Evolutionary conservation across 257 asterid species (phyloP).

Genomic region (Solanum clarkiae): DNA sequence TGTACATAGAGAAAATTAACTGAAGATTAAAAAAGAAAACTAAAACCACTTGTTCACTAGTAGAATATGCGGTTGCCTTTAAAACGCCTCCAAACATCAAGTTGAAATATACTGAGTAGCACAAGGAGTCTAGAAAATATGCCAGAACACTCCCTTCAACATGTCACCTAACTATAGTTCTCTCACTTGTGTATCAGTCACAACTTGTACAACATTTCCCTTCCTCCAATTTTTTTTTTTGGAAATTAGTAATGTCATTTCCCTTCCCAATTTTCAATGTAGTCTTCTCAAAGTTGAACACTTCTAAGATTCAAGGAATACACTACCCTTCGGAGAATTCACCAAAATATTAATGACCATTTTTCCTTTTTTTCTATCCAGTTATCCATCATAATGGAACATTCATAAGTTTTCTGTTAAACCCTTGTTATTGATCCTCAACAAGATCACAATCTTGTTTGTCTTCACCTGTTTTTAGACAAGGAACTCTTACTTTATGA

Average conservation of each 20-base stretch:
- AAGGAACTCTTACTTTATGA: constrained; percentile 5
- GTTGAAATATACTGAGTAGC: background rate
- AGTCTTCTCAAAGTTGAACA: too few species aligned
- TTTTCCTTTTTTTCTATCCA: background rate
- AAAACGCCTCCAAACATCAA: background rate
- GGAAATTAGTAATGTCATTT: too few species aligned
- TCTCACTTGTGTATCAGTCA: background rate
- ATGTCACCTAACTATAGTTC: background rate
- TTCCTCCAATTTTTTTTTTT: too few species aligned
- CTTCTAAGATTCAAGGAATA: background rate
- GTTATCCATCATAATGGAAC: background rate
- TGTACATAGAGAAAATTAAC: background rate
- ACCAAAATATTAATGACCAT: background rate
- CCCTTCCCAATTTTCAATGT: too few species aligned
- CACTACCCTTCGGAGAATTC: background rate
- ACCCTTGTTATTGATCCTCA: background rate
- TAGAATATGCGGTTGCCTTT: background rate
- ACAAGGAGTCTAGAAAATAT: background rate
- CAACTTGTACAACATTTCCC: background rate
- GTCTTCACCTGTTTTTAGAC: background rate
- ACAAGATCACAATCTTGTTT: background rate
- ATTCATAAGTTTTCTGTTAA: background rate
- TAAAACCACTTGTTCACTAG: background rate
- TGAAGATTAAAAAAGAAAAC: background rate
- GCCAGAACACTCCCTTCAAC: background rate